Evolutionary conservation across 306 rosid genomes (phyloP), one percentile per base, ranked within the genome.

Genomic region (Prinsepia uniflora): DNA sequence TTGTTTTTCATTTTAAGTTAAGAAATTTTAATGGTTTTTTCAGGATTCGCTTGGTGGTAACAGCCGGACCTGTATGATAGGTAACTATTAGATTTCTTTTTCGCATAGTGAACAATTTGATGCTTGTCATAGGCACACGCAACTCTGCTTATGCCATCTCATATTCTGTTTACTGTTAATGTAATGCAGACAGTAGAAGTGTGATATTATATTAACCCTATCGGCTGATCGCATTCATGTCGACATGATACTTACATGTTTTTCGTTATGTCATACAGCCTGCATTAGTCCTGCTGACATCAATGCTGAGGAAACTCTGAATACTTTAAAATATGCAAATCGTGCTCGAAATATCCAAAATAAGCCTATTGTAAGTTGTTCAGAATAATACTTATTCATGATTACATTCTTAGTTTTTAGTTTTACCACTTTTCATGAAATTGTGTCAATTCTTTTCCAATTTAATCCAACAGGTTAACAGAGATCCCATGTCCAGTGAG

Each of bases 11-110:
- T 53, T 39, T 42, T 10, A 48, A 58, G 47, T 75, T 14, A 10
- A 53, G 11, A n/a, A 62, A 72, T 61, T 22, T 52, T 63, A 47
- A 78, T 59, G 61, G 8, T 36, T 84, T 91, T 83, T 77, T 76
- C 96, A 95, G 99, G 99, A 95, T 81, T 95, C 99, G 20, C 96
- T 95, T 65, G 99, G 99, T 66, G 99, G 99, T 67, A 95, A 95
- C 86, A 95, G 99, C 87, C 84, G 92, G 85, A 95, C 99, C 79
- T 96, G 88, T 79, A 91, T 95, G 99, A 95, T 95, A 85, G 99
- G 99, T 89, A 65, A 19, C 83, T 66, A 30, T 72, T 71, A 48
- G 56, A 62, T 72, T 71, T 45, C 41, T 59, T 72, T 49, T 45
- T 59, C 43, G 43, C 10, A 3, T 60, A 17, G n/a, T 43, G 22